Evolutionary conservation across 1,139 yeast genomes (phyloP).

Genomic region (Meyerozyma carpophila): DNA sequence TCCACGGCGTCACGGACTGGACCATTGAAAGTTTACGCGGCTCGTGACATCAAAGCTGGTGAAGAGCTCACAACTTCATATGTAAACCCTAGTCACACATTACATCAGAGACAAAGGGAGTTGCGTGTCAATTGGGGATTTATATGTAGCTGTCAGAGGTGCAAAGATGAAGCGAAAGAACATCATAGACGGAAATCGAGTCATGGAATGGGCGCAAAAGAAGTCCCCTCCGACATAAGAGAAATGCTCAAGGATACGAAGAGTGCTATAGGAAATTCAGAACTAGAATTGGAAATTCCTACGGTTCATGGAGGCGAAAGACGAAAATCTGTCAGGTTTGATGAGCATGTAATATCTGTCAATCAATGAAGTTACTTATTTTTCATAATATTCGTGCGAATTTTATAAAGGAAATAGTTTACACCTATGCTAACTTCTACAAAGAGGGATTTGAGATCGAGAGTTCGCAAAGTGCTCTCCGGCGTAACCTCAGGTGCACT

Average conservation of each 20-base stretch:
- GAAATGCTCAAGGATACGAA: conserved; percentile 38
- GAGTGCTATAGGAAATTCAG: conserved; percentile 33
- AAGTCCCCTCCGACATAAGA: conserved; percentile 34
- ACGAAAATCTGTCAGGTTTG: conserved; percentile 70
- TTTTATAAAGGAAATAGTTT: background rate
- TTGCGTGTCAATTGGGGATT: conserved; percentile 83
- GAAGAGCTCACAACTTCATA: conserved; percentile 70
- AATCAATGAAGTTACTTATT: conserved; percentile 4
- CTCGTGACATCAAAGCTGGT: conserved; percentile 51
- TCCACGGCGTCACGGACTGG: conserved; percentile 41
- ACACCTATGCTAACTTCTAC: background rate
- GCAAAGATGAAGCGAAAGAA: conserved; percentile 49
- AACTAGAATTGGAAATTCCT: conserved; percentile 46
- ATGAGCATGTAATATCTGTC: conserved; percentile 52
- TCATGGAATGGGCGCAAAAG: conserved; percentile 10
- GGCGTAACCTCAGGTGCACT: background rate
- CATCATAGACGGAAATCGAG: conserved; percentile 36
- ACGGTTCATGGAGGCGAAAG: conserved; percentile 37
- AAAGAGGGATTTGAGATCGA: background rate
- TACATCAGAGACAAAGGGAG: conserved; percentile 60
- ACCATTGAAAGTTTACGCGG: conserved; percentile 59
- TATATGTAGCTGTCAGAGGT: conserved; percentile 61
- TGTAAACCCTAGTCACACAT: conserved; percentile 61
- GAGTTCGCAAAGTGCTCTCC: background rate
- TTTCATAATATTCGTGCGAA: background rate